These are phyloP conservation scores for Penicillium sp. DNA, from an alignment of 2,329 filamentous ascomycete genomes.

Conservation along the genomic window DNA sequence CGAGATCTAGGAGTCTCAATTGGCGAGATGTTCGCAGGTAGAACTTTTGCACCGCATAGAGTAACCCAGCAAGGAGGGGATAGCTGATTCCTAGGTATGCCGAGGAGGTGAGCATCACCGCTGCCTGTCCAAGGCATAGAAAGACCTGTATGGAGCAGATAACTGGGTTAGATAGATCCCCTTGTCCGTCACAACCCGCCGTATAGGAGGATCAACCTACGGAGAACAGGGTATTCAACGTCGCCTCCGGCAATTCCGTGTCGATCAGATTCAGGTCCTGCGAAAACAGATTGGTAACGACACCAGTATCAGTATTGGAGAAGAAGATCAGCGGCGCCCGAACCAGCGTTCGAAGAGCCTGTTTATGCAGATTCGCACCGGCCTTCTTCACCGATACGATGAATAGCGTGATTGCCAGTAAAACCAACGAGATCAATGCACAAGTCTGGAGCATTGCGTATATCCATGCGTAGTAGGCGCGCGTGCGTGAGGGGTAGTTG, in stretches of 20 bases:
- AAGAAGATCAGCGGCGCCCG: slow-evolving; percentile 51
- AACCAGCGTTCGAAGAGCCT: slow-evolving; percentile 25
- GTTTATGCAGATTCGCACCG: not conserved
- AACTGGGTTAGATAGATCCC: too few species aligned
- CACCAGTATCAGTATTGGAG: slow-evolving; percentile 50
- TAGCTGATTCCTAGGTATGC: too few species aligned
- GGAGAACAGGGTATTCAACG: slow-evolving; percentile 19
- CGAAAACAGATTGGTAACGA: slow-evolving; percentile 52
- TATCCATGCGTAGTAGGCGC: too few species aligned
- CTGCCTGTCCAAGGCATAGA: too few species aligned
- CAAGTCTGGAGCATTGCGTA: too few species aligned
- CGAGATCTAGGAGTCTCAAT: slow-evolving; percentile 12
- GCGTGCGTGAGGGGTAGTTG: too few species aligned
- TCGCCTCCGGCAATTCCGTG: slow-evolving; percentile 37
- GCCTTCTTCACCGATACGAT: slow-evolving; percentile 26
- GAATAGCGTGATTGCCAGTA: slow-evolving; percentile 13
- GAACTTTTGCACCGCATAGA: slow-evolving; percentile 5
- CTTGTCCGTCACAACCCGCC: too few species aligned
- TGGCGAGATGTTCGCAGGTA: slow-evolving; percentile 13
- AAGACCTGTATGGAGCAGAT: too few species aligned
- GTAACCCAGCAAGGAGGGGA: too few species aligned
- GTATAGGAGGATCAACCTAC: too few species aligned
- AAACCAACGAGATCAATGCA: too few species aligned
- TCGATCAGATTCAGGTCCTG: slow-evolving; percentile 56
- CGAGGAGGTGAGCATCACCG: too few species aligned